Evolutionary conservation across 345 rosid species (phyloP), one percentile per base, ranked within the genome.

Genomic region (Nasturtium officinale): DNA sequence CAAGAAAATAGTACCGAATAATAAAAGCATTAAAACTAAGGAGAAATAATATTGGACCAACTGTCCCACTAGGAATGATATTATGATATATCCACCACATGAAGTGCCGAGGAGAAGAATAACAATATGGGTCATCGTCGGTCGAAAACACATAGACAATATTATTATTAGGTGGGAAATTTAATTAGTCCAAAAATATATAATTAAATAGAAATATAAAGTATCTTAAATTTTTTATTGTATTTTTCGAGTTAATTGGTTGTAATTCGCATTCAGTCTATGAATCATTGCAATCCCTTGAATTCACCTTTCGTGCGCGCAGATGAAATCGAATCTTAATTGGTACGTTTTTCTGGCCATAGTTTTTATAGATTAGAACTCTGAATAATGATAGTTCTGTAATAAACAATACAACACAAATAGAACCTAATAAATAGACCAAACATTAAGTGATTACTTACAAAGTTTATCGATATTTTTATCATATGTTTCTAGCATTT

Each of bases 121-220:
- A 61, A 53, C 43, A 61, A 42, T 69, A 75, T 53, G 69, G 74
- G 79, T 75, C 79, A 73, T 75, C 29, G 61, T 52, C 71, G 75
- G 59, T 76, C 70, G 65, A 76, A 54, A 53, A 33, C 32, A 54
- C 75, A 76, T 69, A 69, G 65, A 76, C 52, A 69, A 46, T 75
- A 76, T 76, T 76, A 76, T 76, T 61, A 61, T 53, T 69, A 68
- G 74, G 70, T 76, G 15, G 13, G 30, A 53, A 60, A 3, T n/a
- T 57, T 9, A 2, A 20, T 23, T 10, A 15, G 23, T 26, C 15
- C 25, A 43, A 12, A 40, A 40, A 21, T 15, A 15, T 62, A 18
- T 42, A 33, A 40, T 8, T 23, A 2, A 2, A 23, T 23, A 23
- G 1, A 23, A 23, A 23, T 23, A 30, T 28, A 51, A 2, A 16